Conservation (phyloP, 2,329 filamentous ascomycete genomes). For the Lachnellula cervina region DNA sequence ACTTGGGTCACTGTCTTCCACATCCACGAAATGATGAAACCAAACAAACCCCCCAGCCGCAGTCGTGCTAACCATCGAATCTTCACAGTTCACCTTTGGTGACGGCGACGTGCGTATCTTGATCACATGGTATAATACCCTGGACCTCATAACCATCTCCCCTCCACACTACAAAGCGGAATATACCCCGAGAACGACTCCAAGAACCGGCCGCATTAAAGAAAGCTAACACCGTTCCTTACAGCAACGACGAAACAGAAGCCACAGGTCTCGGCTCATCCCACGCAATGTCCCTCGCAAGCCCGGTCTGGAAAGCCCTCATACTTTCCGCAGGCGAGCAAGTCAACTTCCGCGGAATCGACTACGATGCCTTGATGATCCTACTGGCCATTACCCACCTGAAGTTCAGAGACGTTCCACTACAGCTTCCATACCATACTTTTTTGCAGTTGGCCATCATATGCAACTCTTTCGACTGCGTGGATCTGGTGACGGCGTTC, state of each 20-base stretch:
- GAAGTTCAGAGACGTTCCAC: background rate
- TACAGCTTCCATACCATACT: background rate
- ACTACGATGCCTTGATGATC: background rate
- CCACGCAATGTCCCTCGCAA: background rate
- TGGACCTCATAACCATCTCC: background rate
- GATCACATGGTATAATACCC: background rate
- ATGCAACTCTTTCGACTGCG: background rate
- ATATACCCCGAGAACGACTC: too few species aligned
- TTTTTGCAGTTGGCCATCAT: background rate
- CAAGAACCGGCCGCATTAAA: too few species aligned
- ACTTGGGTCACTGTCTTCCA: too few species aligned
- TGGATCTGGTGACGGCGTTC: background rate
- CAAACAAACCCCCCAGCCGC: too few species aligned
- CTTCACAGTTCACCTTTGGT: background rate
- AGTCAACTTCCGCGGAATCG: background rate
- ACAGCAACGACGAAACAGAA: background rate
- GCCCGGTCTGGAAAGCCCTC: background rate
- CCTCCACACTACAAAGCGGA: too few species aligned
- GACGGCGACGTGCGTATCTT: background rate
- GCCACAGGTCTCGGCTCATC: background rate
- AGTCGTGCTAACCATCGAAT: too few species aligned
- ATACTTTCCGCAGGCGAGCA: background rate
- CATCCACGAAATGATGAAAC: too few species aligned
- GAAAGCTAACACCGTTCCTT: background rate
- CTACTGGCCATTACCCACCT: constrained; percentile 9